Base-by-base conservation (phyloP, 345 rosid species). In the Pelargonium nanum region DNA sequence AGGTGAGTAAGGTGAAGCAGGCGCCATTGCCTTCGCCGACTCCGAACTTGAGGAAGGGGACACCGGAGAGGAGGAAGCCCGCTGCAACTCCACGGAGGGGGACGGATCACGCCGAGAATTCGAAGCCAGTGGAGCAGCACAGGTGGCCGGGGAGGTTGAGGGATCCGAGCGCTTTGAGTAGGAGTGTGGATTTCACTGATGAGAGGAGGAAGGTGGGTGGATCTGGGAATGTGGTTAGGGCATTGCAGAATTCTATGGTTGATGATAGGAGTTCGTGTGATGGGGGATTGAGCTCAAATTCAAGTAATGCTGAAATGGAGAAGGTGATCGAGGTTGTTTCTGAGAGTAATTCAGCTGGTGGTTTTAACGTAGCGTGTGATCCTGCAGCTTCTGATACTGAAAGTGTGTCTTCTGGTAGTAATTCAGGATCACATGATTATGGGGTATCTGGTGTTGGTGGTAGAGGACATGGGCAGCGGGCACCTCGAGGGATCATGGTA, bases 361-460 rank as follows among this genome's bases (percentile, higher is more conserved):
- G 76, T 68, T 69, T 80, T 40, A 74, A 74, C 69, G 60, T 55
- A 23, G 75, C 60, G 53, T 70, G 62, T 44, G 85, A 76, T 55
- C 65, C 26, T 59, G 59, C 62, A 52, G 75, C 83, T 76, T 94
- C 96, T 26, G 97, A 90, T 72, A 76, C 87, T 54, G 99, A 90
- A 56, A 88, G 95, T 67, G 83, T 82, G 34, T 90, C 97, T 63
- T 86, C 99, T 48, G 85, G 85, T 61, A 77, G 91, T 71, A 77
- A 83, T 77, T 81, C 81, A 16, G 79, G 68, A 62, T 63, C 58
- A 24, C 65, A 60, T 28, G 86, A 74, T 19, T 34, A 26, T 58
- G 52, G 12, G 55, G 70, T 70, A 28, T 7, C 32, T 60, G 68
- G 65, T 54, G 57, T 60, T 54, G 61, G 34, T 58, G 70, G 60